Evolutionary conservation across 139 green algal species (phyloP).

Genomic region (Chlorella sorokiniana): DNA sequence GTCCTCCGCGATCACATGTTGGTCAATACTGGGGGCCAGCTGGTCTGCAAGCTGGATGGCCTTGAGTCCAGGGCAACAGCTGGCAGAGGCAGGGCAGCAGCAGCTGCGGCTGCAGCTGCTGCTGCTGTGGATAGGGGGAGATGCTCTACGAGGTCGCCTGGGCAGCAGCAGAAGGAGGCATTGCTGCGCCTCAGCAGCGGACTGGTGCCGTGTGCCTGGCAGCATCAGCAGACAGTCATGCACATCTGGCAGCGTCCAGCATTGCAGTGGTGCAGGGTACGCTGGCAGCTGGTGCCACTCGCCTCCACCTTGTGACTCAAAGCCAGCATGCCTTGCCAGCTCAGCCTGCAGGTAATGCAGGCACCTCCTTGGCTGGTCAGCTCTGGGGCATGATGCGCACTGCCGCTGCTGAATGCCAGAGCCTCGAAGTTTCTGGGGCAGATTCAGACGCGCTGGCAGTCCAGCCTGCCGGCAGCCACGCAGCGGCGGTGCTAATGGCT

Average conservation of each 20-base stretch:
- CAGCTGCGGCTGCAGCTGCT: no score
- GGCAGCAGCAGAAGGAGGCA: neutral
- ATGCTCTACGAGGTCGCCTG: conserved; percentile 39
- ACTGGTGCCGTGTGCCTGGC: neutral
- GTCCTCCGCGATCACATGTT: conserved; percentile 33
- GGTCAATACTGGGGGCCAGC: neutral
- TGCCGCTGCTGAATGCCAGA: conserved; percentile 4
- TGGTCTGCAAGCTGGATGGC: conserved; percentile 29
- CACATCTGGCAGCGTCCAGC: conserved; percentile 63
- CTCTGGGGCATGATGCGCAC: conserved; percentile 31
- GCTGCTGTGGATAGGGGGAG: neutral
- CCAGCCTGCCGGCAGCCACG: neutral
- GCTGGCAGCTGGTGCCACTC: neutral
- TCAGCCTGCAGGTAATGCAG: neutral
- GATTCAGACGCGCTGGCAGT: neutral
- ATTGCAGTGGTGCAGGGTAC: conserved; percentile 4
- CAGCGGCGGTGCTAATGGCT: neutral
- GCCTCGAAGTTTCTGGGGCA: neutral
- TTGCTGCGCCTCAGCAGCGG: neutral
- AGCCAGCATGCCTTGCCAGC: neutral
- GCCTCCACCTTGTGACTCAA: conserved; percentile 21
- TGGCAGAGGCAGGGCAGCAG: neutral
- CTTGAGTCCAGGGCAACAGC: conserved; percentile 17
- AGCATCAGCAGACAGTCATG: conserved; percentile 34
- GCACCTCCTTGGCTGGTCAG: neutral